Conservation (phyloP, 2,329 filamentous ascomycete species). For the Monilinia fructigena region DNA sequence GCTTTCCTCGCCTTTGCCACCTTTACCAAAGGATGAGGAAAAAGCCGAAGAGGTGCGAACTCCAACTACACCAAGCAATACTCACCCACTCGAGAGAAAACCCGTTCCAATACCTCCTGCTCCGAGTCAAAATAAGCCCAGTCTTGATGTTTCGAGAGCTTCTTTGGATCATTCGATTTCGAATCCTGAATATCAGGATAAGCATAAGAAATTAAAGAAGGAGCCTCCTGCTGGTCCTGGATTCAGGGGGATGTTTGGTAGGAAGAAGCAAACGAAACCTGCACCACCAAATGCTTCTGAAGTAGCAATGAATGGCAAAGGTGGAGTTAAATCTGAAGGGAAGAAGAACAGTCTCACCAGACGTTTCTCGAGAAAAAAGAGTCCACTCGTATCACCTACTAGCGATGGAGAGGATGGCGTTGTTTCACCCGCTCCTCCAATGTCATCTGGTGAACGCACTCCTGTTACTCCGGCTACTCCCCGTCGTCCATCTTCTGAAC, state of each 20-base stretch:
- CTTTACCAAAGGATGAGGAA: conserved; percentile 26
- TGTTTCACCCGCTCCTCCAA: conserved; percentile 37
- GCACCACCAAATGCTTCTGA: conserved; percentile 25
- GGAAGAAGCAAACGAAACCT: conserved; percentile 46
- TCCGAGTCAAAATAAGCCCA: conserved; percentile 27
- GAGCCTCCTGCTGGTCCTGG: conserved; percentile 43
- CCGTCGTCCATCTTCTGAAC: conserved; percentile 45
- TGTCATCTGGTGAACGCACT: conserved; percentile 36
- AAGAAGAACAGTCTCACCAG: conserved; percentile 38
- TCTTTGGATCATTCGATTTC: conserved; percentile 32
- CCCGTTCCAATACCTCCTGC: conserved; percentile 25
- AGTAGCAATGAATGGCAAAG: conserved; percentile 39
- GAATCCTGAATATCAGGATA: conserved; percentile 49
- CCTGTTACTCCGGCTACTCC: conserved; percentile 35
- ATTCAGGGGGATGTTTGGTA: conserved; percentile 64
- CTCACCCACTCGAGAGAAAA: conserved; percentile 28
- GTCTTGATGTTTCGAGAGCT: conserved; percentile 30
- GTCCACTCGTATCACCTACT: conserved; percentile 28
- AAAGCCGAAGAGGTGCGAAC: conserved; percentile 42
- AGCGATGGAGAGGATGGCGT: conserved; percentile 31
- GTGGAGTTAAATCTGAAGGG: conserved; percentile 36
- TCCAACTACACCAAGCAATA: conserved; percentile 28
- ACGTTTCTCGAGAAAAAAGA: conserved; percentile 45
- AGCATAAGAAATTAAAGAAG: conserved; percentile 55
- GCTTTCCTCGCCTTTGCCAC: conserved; percentile 27